These are phyloP conservation scores for Monilinia fructigena DNA, from an alignment of 2,329 filamentous ascomycete species.

Conservation along the genomic window DNA sequence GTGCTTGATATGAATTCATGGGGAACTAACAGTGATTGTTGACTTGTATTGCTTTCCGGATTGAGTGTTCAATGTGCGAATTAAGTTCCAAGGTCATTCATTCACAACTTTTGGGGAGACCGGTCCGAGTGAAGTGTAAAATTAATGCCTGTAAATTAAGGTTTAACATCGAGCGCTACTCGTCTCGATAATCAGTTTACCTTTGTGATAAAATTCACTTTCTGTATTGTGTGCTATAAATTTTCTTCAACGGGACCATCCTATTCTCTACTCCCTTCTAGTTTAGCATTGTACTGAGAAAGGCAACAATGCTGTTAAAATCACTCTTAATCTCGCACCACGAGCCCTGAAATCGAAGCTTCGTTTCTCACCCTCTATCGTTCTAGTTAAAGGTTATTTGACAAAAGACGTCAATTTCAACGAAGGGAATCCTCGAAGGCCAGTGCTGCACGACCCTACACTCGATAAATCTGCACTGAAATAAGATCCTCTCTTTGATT, in stretches of 20 bases:
- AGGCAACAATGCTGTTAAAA: conserved; percentile 17
- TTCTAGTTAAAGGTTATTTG: neutral
- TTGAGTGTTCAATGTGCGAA: conserved; percentile 6
- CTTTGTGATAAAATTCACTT: conserved; percentile 21
- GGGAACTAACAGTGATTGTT: neutral
- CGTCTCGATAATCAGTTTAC: neutral
- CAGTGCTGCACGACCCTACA: neutral
- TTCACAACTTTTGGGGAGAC: neutral
- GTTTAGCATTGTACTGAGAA: neutral
- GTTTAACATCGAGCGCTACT: neutral
- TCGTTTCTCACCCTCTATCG: conserved; percentile 3
- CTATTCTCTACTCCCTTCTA: neutral
- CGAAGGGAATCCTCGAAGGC: neutral
- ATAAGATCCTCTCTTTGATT: neutral
- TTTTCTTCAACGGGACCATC: neutral
- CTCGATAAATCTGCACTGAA: neutral
- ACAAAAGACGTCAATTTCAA: conserved; percentile 11
- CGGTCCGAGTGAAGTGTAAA: neutral
- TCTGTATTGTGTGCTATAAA: conserved; percentile 13
- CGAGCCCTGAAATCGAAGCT: conserved; percentile 21
- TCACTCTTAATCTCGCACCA: conserved; percentile 11
- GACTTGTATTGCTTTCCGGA: neutral
- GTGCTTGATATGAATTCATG: no score
- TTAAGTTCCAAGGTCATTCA: neutral
- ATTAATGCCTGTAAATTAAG: neutral